Conservation (phyloP, 2,329 filamentous ascomycete genomes). For the Orbilia quercus region DNA sequence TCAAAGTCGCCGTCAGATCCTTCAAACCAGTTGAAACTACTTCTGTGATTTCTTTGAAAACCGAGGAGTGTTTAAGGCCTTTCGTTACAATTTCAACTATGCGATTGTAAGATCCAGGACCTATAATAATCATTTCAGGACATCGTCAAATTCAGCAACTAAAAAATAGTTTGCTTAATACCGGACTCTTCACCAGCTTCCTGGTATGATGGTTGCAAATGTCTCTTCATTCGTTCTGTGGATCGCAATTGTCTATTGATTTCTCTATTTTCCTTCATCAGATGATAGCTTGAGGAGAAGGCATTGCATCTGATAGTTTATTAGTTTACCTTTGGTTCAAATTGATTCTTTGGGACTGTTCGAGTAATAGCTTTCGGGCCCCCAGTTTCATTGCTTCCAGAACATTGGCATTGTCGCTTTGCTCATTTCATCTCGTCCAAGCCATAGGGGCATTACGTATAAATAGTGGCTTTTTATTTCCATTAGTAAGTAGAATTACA, state of each 20-base stretch:
- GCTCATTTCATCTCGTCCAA: not conserved
- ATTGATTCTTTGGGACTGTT: conserved; percentile 31
- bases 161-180: not conserved
- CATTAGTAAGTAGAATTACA: too few species aligned
- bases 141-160: too few species aligned
- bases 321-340: conserved; percentile 30
- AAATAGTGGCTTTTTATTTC: conserved; percentile 22
- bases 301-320: not conserved
- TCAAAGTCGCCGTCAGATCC: not conserved
- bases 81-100: conserved; percentile 26
- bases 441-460: not conserved
- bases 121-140: conserved; percentile 4
- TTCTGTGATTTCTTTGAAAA: conserved; percentile 14
- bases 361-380: conserved; percentile 23
- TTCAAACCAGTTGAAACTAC: conserved; percentile 6
- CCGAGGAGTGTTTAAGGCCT: not conserved
- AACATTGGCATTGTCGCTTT: not conserved
- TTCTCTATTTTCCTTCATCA: conserved; percentile 6
- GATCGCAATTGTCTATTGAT: conserved; percentile 29
- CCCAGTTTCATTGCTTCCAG: conserved; percentile 26
- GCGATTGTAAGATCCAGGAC: conserved; percentile 17
- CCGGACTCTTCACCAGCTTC: not conserved
- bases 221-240: conserved; percentile 6
- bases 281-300: not conserved
- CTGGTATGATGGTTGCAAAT: not conserved